These are phyloP conservation scores for Russula ochroleuca DNA, from an alignment of 768 basidiomycete species.

Conservation along the genomic window DNA sequence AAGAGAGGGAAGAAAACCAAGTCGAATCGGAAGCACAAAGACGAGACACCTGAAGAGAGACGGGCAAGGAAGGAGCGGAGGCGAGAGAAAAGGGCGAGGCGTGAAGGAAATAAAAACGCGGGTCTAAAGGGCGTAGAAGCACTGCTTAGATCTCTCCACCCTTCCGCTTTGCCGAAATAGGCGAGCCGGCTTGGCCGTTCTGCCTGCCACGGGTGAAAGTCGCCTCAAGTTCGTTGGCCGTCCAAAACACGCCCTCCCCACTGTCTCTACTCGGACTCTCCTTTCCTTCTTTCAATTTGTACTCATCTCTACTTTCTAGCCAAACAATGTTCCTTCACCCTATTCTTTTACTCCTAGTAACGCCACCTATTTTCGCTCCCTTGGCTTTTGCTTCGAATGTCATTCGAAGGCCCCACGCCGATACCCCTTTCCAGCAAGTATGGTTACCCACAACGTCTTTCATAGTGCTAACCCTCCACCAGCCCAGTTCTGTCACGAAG, in stretches of 20 bases:
- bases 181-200: not conserved
- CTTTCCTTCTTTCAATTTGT: not conserved
- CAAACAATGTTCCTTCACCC: not conserved
- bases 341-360: not conserved
- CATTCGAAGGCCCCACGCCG: not conserved
- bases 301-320: not conserved
- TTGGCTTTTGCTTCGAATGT: conserved; percentile 3
- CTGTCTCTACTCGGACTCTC: not conserved
- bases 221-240: too few relatives aligned
- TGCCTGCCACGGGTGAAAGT: not conserved
- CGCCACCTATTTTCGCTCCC: not conserved
- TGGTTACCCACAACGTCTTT: not conserved
- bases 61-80: conserved; percentile 70
- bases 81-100: conserved; percentile 60
- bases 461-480: not conserved
- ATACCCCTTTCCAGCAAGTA: conserved; percentile 3
- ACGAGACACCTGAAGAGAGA: conserved; percentile 78
- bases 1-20: conserved; percentile 58
- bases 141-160: conserved; percentile 47
- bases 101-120: conserved; percentile 50
- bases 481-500: conserved; percentile 6
- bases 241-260: not conserved
- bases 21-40: conserved; percentile 54
- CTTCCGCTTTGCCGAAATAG: not conserved
- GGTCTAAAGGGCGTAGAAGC: conserved; percentile 64